These are phyloP conservation scores for Ganoderma lucidum DNA, from an alignment of 1,284 basidiomycete genomes.

Conservation along the genomic window DNA sequence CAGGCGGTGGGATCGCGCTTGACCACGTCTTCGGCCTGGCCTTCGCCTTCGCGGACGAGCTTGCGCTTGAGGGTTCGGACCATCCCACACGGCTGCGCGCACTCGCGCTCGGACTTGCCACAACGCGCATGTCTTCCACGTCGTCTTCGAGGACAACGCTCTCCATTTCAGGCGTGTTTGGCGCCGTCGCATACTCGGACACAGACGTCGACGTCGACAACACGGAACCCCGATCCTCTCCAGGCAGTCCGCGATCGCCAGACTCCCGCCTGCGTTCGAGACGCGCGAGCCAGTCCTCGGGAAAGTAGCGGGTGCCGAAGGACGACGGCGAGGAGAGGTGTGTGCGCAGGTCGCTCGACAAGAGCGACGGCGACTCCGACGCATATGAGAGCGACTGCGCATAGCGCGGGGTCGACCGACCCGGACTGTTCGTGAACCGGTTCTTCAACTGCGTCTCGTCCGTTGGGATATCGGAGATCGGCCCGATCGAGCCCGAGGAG, in stretches of 20 bases:
- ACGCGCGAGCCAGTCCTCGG: slow-evolving; percentile 22
- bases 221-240: slow-evolving; percentile 8
- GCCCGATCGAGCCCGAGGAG: background rate
- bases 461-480: slow-evolving; percentile 22
- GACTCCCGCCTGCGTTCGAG: background rate
- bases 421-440: slow-evolving; percentile 10
- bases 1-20: slow-evolving; percentile 4
- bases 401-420: slow-evolving; percentile 12
- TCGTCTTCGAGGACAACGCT: background rate
- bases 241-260: background rate
- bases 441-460: slow-evolving; percentile 19
- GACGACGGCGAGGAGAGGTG: slow-evolving; percentile 27
- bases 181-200: slow-evolving; percentile 23
- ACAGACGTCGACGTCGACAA: slow-evolving; percentile 19
- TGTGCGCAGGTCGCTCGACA: slow-evolving; percentile 23
- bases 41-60: background rate
- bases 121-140: background rate
- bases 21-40: slow-evolving; percentile 3
- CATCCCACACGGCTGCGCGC: background rate
- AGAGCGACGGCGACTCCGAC: slow-evolving; percentile 20
- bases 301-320: slow-evolving; percentile 22
- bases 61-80: background rate
- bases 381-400: slow-evolving; percentile 27
- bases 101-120: background rate
- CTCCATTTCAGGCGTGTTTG: slow-evolving; percentile 12